Base-by-base conservation (phyloP, 2,329 filamentous ascomycete genomes). In the Diplodia corticola region DNA sequence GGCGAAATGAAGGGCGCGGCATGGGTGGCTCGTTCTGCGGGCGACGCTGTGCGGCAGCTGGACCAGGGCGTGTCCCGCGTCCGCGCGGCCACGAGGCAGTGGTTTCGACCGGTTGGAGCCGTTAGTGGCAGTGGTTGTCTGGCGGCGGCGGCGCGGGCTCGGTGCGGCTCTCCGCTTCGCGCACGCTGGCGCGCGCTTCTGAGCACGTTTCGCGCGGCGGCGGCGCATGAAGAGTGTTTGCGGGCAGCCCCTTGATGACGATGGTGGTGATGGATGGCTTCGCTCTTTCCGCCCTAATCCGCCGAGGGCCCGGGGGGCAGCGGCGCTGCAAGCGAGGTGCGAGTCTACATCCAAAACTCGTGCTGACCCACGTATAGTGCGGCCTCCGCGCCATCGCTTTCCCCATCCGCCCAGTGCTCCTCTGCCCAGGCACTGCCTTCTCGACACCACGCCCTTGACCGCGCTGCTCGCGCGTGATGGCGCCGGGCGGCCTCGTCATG, bases 311-410 rank as follows among this genome's bases (percentile, higher is more conserved):
- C 22, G 55, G 53, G 24, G 37, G 53, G 33, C 33, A 26, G 33
- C 12, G 17, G 37, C 26, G 26, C 40, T 22, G 40, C 57, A 61
- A 61, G 57, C 57, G 57, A 61, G 57, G 49, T 49, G 57, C 57
- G 57, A 61, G 57, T 35, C 57, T 5, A 61, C 57, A 33, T 61
- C 57, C 57, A 61, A 61, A 61, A 61, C 57, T 37, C 28, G 57
- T 49, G 57, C 57, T 61, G 57, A 61, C 57, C 57, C 57, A 61
- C 57, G 57, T 61, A 61, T 48, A 61, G 57, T 61, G 57, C 57
- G 40, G 44, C 44, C 57, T 49, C 40, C 44, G 40, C 35, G 2
- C 44, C 44, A 24, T 48, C 57, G 22, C 17, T 33, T 22, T 13
- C 55, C 55, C 55, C 22, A 60, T 48, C 37, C 24, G 44, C 57